Evolutionary conservation across 2,329 filamentous ascomycete genomes (phyloP).

Genomic region (Clonostachys chloroleuca): DNA sequence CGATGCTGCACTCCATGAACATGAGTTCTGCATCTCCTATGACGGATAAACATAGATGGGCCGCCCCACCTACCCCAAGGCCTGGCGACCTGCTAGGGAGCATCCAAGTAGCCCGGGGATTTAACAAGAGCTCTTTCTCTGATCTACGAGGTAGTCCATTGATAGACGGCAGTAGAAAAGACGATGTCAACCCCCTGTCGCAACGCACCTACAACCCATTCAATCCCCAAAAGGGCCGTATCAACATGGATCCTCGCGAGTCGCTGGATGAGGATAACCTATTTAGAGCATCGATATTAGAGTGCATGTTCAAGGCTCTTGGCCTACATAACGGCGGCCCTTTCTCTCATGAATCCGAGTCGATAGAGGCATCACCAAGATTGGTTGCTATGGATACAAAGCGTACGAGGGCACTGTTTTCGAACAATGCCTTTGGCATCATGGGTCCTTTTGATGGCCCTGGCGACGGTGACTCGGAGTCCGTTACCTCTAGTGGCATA

Average conservation of each 20-base stretch:
- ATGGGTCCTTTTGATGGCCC: constrained; percentile 78
- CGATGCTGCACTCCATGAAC: constrained; percentile 63
- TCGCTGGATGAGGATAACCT: constrained; percentile 82
- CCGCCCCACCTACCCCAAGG: neutral
- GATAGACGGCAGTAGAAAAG: constrained; percentile 12
- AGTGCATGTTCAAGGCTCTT: constrained; percentile 94
- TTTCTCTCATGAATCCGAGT: constrained; percentile 62
- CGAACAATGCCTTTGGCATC: constrained; percentile 76
- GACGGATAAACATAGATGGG: neutral
- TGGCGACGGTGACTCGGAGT: constrained; percentile 81
- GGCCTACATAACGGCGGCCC: constrained; percentile 70
- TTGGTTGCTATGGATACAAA: constrained; percentile 80
- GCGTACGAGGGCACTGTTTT: constrained; percentile 72
- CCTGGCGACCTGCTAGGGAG: constrained; percentile 80
- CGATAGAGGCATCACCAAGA: constrained; percentile 79
- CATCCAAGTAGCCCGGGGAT: constrained; percentile 63
- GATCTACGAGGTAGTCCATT: constrained; percentile 8
- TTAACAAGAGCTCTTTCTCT: constrained; percentile 34
- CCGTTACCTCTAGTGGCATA: constrained; percentile 67
- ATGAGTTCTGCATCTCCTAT: constrained; percentile 21
- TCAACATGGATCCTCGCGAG: constrained; percentile 66
- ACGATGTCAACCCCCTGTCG: constrained; percentile 38
- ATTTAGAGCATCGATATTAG: constrained; percentile 85
- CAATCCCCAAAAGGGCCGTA: constrained; percentile 41
- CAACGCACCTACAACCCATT: constrained; percentile 54